These are phyloP conservation scores for Verticillium longisporum DNA, from an alignment of 2,329 filamentous ascomycete species.

Conservation along the genomic window DNA sequence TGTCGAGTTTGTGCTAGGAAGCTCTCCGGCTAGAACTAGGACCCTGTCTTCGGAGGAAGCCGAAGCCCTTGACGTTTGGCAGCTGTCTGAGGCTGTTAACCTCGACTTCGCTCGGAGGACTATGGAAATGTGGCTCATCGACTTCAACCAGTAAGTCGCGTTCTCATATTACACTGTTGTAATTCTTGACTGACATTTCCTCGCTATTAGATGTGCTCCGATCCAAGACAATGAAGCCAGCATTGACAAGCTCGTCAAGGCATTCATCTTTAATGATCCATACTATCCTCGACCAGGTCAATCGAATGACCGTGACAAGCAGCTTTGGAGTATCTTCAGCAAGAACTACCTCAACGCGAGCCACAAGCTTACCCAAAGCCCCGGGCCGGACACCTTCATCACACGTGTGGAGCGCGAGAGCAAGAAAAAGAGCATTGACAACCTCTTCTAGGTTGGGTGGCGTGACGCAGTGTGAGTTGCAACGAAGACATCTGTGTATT, in stretches of 20 bases:
- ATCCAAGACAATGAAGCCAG: background rate
- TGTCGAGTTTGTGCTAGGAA: background rate
- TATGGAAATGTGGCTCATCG: too few species aligned
- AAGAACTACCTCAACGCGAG: slow-evolving; percentile 50
- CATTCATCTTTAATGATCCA: background rate
- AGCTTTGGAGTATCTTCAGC: slow-evolving; percentile 61
- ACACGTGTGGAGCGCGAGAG: background rate
- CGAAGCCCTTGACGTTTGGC: background rate
- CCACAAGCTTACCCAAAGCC: background rate
- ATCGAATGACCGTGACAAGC: slow-evolving; percentile 5
- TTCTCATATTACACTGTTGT: background rate
- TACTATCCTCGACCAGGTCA: background rate
- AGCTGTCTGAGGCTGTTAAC: too few species aligned
- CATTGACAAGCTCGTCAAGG: background rate
- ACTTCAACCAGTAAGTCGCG: too few species aligned
- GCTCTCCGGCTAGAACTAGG: background rate
- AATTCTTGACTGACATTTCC: background rate
- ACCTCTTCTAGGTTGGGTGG: background rate
- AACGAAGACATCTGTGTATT: background rate
- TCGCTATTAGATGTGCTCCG: background rate
- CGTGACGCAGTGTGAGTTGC: background rate
- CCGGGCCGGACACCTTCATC: background rate
- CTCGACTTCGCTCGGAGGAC: too few species aligned
- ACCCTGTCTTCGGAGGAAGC: background rate
- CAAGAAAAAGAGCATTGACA: background rate